A percentile compares a stretch with the other conserved stretches of the same genome.
phyloP scores from a whole-genome alignment of 1,284 basidiomycete genomes.

The Agaricales sp. region DNA sequence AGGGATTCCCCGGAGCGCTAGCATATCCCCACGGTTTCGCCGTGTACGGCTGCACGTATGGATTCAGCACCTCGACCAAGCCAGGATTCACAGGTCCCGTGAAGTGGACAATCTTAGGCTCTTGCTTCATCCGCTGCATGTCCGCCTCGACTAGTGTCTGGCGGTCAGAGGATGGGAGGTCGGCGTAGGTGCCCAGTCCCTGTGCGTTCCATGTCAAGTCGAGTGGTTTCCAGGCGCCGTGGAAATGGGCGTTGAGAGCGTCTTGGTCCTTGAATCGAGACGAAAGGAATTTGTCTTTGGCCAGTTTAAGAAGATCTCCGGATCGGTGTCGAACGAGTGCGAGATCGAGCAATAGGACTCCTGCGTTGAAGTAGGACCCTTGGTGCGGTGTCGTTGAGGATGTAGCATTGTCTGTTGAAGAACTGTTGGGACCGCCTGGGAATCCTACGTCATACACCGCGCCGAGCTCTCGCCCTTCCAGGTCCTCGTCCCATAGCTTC shows the following conservation, averaged over 20 bases:
- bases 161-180: constrained; percentile 23
- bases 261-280: constrained; percentile 36
- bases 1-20: constrained; percentile 41
- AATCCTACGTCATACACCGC: constrained; percentile 40
- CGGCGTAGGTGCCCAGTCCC: constrained; percentile 45
- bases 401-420: too few relatives aligned
- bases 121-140: constrained; percentile 22
- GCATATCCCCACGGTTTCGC: constrained; percentile 51
- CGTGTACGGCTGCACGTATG: constrained; percentile 39
- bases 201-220: constrained; percentile 43
- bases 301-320: not conserved
- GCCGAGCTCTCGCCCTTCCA: constrained; percentile 28
- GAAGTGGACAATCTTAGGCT: constrained; percentile 44
- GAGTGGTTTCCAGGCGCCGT: constrained; percentile 27
- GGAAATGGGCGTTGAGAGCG: constrained; percentile 37
- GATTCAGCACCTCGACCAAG: constrained; percentile 34
- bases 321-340: constrained; percentile 23
- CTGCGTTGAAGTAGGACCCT: constrained; percentile 44
- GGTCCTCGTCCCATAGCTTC: constrained; percentile 34
- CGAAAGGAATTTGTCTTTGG: not conserved
- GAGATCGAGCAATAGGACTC: constrained; percentile 42
- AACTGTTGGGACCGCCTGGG: constrained; percentile 32
- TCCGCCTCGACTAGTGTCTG: constrained; percentile 14
- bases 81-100: constrained; percentile 42
- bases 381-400: too few relatives aligned